Percentiles rank a stretch among this genome's conserved stretches.
phyloP scores from a whole-genome alignment of 805 yeast species.

The Ogataea neopini region DNA sequence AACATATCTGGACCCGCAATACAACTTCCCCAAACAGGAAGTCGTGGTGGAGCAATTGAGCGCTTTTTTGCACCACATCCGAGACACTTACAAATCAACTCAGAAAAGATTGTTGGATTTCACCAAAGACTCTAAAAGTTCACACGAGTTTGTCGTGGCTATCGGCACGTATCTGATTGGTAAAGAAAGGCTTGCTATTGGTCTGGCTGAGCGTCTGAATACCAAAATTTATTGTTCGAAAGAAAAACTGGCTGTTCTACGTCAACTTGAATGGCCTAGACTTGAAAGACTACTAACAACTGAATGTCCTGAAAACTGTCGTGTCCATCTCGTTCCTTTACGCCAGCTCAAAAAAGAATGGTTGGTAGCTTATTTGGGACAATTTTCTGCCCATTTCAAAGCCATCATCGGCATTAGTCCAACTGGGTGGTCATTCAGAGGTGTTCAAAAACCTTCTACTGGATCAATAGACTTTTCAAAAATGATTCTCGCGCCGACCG shows the following conservation, averaged over 20 bases:
- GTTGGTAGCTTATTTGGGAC: constrained; percentile 51
- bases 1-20: constrained; percentile 76
- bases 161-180: constrained; percentile 94
- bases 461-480: neutral
- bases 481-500: constrained; percentile 17
- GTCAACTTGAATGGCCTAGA: constrained; percentile 46
- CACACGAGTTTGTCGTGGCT: constrained; percentile 44
- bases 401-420: constrained; percentile 76
- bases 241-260: constrained; percentile 47
- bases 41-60: constrained; percentile 64
- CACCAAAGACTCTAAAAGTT: constrained; percentile 10
- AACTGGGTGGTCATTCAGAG: constrained; percentile 84
- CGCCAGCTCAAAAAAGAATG: constrained; percentile 47
- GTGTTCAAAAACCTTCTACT: constrained; percentile 11
- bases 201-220: constrained; percentile 51
- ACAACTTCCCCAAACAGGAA: constrained; percentile 77
- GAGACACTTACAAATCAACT: constrained; percentile 22
- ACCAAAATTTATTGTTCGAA: constrained; percentile 57
- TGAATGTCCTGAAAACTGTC: constrained; percentile 46
- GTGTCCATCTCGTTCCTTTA: constrained; percentile 77
- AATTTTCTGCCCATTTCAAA: constrained; percentile 48
- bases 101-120: constrained; percentile 41
- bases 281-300: constrained; percentile 41
- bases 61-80: constrained; percentile 42
- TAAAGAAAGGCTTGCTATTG: constrained; percentile 80